Conservation (phyloP, 306 rosid species). For the Hippophae gyantsensis region DNA sequence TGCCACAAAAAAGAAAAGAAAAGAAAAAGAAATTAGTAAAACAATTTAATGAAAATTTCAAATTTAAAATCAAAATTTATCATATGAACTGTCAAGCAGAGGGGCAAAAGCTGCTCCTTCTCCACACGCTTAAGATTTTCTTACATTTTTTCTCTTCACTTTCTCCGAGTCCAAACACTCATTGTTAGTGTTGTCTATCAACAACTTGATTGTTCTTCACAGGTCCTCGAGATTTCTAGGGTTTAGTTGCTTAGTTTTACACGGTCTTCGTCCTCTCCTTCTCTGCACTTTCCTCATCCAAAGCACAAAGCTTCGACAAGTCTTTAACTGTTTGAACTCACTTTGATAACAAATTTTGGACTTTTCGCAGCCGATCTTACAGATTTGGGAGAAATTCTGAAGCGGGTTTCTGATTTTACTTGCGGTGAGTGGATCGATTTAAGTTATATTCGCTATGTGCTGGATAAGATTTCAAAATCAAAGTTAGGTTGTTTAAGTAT, state of each 20-base stretch:
- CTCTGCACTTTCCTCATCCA: slow-evolving; percentile 17
- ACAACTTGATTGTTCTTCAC: slow-evolving; percentile 12
- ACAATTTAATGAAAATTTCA: not conserved
- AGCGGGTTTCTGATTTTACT: slow-evolving; percentile 5
- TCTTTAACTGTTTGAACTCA: slow-evolving; percentile 5
- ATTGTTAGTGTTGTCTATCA: slow-evolving; percentile 16
- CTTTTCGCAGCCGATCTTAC: slow-evolving; percentile 14
- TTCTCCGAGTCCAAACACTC: slow-evolving; percentile 41
- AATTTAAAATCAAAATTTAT: slow-evolving; percentile 7
- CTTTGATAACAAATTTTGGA: slow-evolving; percentile 1
- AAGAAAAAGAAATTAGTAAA: slow-evolving; percentile 1
- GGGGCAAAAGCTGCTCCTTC: slow-evolving; percentile 42
- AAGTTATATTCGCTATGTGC: slow-evolving; percentile 4
- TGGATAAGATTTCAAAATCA: slow-evolving; percentile 5
- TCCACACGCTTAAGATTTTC: slow-evolving; percentile 33
- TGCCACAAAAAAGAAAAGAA: slow-evolving; percentile 21
- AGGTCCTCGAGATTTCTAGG: slow-evolving; percentile 13
- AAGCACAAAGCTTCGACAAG: slow-evolving; percentile 12
- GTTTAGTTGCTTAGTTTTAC: slow-evolving; percentile 20
- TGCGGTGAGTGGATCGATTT: slow-evolving; percentile 50
- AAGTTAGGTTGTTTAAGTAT: slow-evolving; percentile 13
- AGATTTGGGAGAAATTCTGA: slow-evolving; percentile 11
- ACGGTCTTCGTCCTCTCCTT: slow-evolving; percentile 27
- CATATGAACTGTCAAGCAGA: slow-evolving; percentile 14
- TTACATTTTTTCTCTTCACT: slow-evolving; percentile 23